A percentile compares a stretch with the other conserved stretches of the same genome.
phyloP scores from a whole-genome alignment of 2,329 filamentous ascomycete genomes.

The Monosporascus sp. region DNA sequence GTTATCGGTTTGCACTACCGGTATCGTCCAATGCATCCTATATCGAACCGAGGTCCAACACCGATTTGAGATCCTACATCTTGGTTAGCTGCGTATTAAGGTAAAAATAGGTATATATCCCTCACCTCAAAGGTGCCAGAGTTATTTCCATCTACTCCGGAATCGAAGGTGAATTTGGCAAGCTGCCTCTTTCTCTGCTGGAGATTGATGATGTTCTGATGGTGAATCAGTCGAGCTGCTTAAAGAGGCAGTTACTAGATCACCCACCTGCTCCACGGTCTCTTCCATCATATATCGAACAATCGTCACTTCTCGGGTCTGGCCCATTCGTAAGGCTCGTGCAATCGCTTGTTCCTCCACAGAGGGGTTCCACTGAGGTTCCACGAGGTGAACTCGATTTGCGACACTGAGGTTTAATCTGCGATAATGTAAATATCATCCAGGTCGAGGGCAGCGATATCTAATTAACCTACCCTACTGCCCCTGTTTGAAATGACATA shows the following conservation, averaged over 20 bases:
- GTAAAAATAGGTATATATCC: too few species aligned
- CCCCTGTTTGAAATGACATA: constrained; percentile 25
- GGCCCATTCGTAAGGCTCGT: constrained; percentile 41
- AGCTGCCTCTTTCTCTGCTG: constrained; percentile 4
- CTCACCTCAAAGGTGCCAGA: not conserved
- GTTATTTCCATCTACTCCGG: not conserved
- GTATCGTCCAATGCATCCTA: too few species aligned
- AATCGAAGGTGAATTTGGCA: constrained; percentile 4
- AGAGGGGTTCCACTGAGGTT: constrained; percentile 51
- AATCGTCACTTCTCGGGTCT: constrained; percentile 36
- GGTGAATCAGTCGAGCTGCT: not conserved
- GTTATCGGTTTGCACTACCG: too few species aligned
- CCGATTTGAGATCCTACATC: constrained; percentile 1
- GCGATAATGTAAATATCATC: not conserved
- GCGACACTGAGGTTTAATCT: constrained; percentile 43
- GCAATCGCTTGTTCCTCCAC: constrained; percentile 48
- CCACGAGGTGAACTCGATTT: constrained; percentile 44
- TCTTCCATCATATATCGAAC: constrained; percentile 38
- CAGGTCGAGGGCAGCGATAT: too few species aligned
- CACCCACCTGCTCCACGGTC: constrained; percentile 39
- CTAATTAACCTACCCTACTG: constrained; percentile 22
- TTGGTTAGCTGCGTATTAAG: not conserved
- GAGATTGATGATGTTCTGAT: constrained; percentile 5
- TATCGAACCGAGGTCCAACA: not conserved
- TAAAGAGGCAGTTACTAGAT: not conserved